Percentiles rank a stretch among this genome's conserved stretches.
These are phyloP conservation scores for Anethum foeniculum DNA, from an alignment of 140 eudicot genomes.

Conservation along the genomic window DNA sequence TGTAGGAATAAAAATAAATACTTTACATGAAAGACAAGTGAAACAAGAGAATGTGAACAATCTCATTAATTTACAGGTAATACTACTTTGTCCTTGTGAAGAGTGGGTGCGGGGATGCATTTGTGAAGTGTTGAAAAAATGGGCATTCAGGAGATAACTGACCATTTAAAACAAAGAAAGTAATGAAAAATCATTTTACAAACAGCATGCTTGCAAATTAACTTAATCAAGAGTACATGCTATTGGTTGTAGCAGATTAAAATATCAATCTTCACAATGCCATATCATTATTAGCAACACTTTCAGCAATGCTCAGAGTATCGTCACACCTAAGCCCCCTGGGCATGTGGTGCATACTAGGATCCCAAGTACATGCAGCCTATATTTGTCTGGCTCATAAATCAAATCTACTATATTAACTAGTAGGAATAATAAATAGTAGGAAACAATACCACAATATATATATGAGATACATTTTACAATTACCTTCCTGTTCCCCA, in stretches of 20 bases:
- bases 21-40: not conserved
- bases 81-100: not conserved
- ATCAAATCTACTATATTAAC: not conserved
- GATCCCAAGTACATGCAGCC: not conserved
- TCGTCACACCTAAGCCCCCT: not conserved
- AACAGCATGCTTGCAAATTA: not conserved
- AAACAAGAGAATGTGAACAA: not conserved
- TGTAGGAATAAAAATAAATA: not conserved
- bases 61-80: not conserved
- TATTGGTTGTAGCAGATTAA: not conserved
- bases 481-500: slow-evolving; percentile 33
- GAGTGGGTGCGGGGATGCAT: not conserved
- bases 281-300: not conserved
- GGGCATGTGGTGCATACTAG: not conserved
- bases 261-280: not conserved
- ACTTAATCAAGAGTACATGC: not conserved
- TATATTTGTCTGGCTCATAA: not conserved
- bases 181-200: not conserved
- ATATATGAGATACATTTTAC: not conserved
- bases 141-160: not conserved
- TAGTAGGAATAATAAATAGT: not conserved
- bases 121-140: not conserved
- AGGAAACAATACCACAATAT: not conserved
- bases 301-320: not conserved
- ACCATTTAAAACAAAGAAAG: not conserved